A percentile compares a stretch with the other conserved stretches of the same genome.
Evolutionary conservation across 1,284 basidiomycete species (phyloP).

Genomic region (Apiotrichum veenhuisii): DNA sequence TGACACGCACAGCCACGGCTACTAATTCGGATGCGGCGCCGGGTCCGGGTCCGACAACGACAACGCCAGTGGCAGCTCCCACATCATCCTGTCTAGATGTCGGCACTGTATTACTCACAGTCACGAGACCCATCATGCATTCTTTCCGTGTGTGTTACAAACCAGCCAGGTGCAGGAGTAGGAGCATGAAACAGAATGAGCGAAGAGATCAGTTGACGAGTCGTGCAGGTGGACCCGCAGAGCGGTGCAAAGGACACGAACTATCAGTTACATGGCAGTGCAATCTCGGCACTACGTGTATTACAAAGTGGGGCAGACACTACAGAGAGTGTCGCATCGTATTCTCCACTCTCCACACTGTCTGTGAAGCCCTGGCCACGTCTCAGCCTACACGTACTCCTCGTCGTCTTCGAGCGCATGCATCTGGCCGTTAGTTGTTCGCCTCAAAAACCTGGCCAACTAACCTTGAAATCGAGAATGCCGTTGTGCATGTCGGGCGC

Average conservation of each 20-base stretch:
- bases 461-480: slow-evolving; percentile 78
- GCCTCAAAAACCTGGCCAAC: slow-evolving; percentile 37
- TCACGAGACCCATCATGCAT: slow-evolving; percentile 14
- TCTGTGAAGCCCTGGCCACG: too few species aligned
- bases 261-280: too few species aligned
- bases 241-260: too few species aligned
- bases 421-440: slow-evolving; percentile 27
- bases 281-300: too few species aligned
- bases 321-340: too few species aligned
- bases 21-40: slow-evolving; percentile 3
- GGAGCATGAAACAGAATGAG: too few species aligned
- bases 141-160: background rate
- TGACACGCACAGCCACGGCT: slow-evolving; percentile 21
- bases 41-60: background rate
- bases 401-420: slow-evolving; percentile 41
- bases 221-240: too few species aligned
- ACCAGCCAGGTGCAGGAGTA: background rate
- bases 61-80: background rate
- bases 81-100: slow-evolving; percentile 3
- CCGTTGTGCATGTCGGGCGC: slow-evolving; percentile 55
- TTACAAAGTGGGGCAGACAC: too few species aligned
- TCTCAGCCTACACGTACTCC: slow-evolving; percentile 8
- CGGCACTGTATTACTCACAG: slow-evolving; percentile 7
- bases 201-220: too few species aligned
- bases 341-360: background rate